phyloP scores from a whole-genome alignment of 1,284 basidiomycete species.

The Stereum hirsutum region DNA sequence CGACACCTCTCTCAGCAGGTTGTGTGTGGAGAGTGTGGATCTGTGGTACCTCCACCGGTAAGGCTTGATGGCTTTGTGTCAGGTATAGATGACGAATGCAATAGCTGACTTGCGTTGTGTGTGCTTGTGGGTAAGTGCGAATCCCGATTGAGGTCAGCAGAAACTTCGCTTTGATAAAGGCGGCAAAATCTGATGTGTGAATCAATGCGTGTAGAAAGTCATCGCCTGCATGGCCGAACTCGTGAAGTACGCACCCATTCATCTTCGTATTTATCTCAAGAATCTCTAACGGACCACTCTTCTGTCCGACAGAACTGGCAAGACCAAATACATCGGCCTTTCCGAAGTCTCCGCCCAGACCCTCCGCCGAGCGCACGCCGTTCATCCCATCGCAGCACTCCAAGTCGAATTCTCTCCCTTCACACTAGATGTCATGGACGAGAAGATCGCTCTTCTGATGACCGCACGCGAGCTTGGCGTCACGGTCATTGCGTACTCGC shows the following conservation, averaged over 20 bases:
- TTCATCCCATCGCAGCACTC: conserved; percentile 51
- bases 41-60: conserved; percentile 19
- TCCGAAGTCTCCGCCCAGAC: conserved; percentile 52
- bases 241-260: conserved; percentile 30
- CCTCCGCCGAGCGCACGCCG: conserved; percentile 51
- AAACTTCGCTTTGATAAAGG: too few relatives aligned
- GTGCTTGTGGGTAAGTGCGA: conserved; percentile 31
- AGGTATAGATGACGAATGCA: neutral
- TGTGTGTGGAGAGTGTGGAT: conserved; percentile 36
- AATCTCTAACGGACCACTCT: neutral
- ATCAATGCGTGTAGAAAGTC: conserved; percentile 17
- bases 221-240: conserved; percentile 42
- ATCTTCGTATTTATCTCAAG: neutral
- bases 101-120: too few relatives aligned
- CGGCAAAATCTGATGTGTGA: neutral
- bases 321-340: conserved; percentile 51
- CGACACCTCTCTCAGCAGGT: conserved; percentile 26
- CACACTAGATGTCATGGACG: conserved; percentile 41
- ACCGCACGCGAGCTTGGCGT: conserved; percentile 44
- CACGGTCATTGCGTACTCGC: conserved; percentile 50
- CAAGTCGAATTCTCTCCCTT: conserved; percentile 63
- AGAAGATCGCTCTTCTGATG: conserved; percentile 35
- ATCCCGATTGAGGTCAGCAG: conserved; percentile 24
- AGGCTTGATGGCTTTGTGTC: neutral
- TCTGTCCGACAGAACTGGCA: conserved; percentile 32